Conservation (phyloP, 1,284 basidiomycete genomes). For the Papiliotrema laurentii region DNA sequence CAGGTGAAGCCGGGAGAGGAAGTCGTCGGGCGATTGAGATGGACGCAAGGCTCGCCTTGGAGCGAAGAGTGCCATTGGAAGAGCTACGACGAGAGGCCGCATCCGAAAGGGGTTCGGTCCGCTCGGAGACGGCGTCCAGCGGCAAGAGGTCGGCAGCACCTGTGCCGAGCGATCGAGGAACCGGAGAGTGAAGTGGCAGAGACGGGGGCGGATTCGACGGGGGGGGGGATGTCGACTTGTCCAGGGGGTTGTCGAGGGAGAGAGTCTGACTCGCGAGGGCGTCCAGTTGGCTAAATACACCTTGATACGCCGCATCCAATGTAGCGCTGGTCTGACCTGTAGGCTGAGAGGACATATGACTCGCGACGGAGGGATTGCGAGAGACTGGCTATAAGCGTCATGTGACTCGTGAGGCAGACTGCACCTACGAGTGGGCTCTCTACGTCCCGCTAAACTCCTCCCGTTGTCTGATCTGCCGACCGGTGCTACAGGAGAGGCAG, state of each 20-base stretch:
- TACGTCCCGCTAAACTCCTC: background rate
- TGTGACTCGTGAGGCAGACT: background rate
- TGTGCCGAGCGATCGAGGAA: background rate
- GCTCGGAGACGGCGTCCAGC: conserved; percentile 26
- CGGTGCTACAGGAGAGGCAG: conserved; percentile 1
- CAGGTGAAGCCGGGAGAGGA: conserved; percentile 26
- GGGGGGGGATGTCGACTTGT: conserved; percentile 2
- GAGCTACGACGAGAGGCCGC: conserved; percentile 4
- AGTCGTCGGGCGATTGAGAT: conserved; percentile 17
- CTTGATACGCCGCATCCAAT: conserved; percentile 37
- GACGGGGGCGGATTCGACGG: background rate
- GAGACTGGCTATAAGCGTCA: background rate
- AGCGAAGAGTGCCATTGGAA: background rate
- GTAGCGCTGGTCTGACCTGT: conserved; percentile 29
- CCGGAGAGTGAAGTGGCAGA: background rate
- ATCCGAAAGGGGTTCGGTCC: conserved; percentile 22
- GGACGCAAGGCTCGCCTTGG: conserved; percentile 3
- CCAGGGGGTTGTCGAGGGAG: conserved; percentile 4
- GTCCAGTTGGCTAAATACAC: conserved; percentile 36
- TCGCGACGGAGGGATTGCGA: background rate
- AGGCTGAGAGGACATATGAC: conserved; percentile 13
- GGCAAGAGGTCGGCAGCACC: conserved; percentile 5
- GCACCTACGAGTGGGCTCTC: background rate
- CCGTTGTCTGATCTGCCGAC: no score
- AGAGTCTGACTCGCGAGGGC: conserved; percentile 19